These are phyloP conservation scores for Dactylis glomerata DNA, from an alignment of 176 grass and related monocot genomes.

Conservation along the genomic window DNA sequence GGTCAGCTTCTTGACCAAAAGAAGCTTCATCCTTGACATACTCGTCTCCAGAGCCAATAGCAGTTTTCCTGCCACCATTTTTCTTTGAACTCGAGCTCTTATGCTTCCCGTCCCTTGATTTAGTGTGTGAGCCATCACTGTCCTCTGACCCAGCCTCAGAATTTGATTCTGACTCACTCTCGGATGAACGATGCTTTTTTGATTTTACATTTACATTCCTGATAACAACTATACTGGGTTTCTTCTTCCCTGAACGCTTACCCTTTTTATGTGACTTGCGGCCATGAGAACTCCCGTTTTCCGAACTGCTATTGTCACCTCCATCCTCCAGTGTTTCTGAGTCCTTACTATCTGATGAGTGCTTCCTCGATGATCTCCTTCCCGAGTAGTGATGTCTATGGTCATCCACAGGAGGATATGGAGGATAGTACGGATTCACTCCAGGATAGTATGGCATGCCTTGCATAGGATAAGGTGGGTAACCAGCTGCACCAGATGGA, in stretches of 20 bases:
- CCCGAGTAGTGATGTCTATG: constrained; percentile 45
- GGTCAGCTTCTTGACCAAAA: constrained; percentile 47
- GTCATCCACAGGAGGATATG: constrained; percentile 75
- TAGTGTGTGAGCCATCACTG: constrained; percentile 45
- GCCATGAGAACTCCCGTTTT: constrained; percentile 49
- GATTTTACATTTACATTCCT: constrained; percentile 86
- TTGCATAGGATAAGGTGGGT: constrained; percentile 78
- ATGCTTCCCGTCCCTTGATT: constrained; percentile 53
- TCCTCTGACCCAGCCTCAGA: constrained; percentile 55
- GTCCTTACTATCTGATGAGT: constrained; percentile 67
- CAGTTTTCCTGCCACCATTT: constrained; percentile 44
- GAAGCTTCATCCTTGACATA: constrained; percentile 47
- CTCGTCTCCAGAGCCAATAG: constrained; percentile 45
- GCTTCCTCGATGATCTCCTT: constrained; percentile 51
- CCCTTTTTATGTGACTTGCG: constrained; percentile 67
- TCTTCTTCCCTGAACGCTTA: constrained; percentile 69
- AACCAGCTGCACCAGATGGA: constrained; percentile 43
- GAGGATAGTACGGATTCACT: constrained; percentile 54
- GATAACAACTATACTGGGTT: constrained; percentile 75
- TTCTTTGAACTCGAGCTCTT: constrained; percentile 67
- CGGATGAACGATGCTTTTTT: constrained; percentile 60
- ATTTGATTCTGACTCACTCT: constrained; percentile 56
- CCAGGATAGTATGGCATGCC: constrained; percentile 86
- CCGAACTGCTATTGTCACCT: constrained; percentile 43
- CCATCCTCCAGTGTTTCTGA: constrained; percentile 47